Conservation (phyloP, 108 stramenopile genomes). For the Schizochytrium sp. region DNA sequence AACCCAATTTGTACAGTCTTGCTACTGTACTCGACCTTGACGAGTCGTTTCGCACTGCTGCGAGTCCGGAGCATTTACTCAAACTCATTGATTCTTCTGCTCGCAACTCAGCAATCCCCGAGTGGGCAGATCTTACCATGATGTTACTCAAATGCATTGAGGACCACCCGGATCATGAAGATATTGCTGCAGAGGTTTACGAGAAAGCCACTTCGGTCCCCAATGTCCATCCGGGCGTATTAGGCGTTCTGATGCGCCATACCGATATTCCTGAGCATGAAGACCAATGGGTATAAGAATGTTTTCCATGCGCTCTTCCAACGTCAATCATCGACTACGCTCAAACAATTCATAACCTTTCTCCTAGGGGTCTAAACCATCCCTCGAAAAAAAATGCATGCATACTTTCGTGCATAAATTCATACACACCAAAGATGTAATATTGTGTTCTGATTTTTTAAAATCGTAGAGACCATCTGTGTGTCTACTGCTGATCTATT, state of each 20-base stretch:
- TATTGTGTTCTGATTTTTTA: no score
- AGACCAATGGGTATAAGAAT: slow-evolving; percentile 38
- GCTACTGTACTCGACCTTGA: slow-evolving; percentile 36
- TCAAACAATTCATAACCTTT: no score
- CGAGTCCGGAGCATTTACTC: not conserved
- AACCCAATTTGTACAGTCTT: slow-evolving; percentile 18
- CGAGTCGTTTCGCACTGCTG: slow-evolving; percentile 2
- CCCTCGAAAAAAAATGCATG: no score
- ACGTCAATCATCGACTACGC: no score
- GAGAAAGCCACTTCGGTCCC: not conserved
- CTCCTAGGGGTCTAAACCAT: no score
- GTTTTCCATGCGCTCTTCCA: not conserved
- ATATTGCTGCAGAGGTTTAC: not conserved
- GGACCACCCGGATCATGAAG: not conserved
- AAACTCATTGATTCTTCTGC: not conserved
- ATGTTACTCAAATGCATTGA: slow-evolving; percentile 42
- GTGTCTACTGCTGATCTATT: no score
- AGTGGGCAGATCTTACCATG: not conserved
- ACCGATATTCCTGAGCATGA: not conserved
- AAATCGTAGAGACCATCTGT: no score
- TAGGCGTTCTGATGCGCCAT: not conserved
- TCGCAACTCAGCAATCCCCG: not conserved
- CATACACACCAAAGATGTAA: no score
- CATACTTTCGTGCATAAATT: no score
- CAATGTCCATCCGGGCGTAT: slow-evolving; percentile 29